Base-by-base conservation (phyloP, 441 rosid genomes). In the Populus hybrid region DNA sequence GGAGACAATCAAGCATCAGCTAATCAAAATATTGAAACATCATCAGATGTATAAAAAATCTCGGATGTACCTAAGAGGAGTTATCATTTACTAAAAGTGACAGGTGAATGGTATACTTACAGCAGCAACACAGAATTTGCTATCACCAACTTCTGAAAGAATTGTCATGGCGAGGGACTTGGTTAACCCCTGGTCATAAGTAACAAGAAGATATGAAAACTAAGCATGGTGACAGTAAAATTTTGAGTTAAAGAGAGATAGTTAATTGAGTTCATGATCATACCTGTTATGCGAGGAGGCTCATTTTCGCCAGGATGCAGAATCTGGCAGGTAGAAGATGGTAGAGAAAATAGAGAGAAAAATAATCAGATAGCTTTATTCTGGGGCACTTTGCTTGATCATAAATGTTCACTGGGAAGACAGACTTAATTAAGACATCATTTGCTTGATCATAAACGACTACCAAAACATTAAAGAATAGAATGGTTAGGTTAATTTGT, bases 41-140 rank as follows among this genome's bases (percentile, higher is more conserved):
- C 4, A 42, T 42, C 50, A 42, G 50, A 42, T 42, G 50, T 9
- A 42, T 42, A 42, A 42, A 42, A 42, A 42, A 42, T 42, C 50
- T 42, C 50, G 0, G 50, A 42, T 42, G 50, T 42, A 42, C 50
- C 50, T 42, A 42, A 42, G 12, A 42, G 16, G 16, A 11, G 14
- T 42, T 42, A 42, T 42, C 12, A 42, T 9, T 0, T 42, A 42
- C 50, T 9, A 42, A 42, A 42, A 42, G 28, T 67, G 46, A 10
- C 28, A 26, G 36, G 16, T 32, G 67, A 2, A 8, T 6, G 19
- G 4, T 67, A 23, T 7, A 71, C 65, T 74, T 36, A 74, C 78
- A 0, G 84, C 74, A 0, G 84, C 76, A 69, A 78, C 74, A 24
- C 73, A 81, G 57, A 81, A 81, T 4, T 74, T 78, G 18, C 84